Percentiles rank a stretch among this genome's conserved stretches.
Conservation (phyloP, 2,329 filamentous ascomycete genomes). For the Mariannaea elegans region DNA sequence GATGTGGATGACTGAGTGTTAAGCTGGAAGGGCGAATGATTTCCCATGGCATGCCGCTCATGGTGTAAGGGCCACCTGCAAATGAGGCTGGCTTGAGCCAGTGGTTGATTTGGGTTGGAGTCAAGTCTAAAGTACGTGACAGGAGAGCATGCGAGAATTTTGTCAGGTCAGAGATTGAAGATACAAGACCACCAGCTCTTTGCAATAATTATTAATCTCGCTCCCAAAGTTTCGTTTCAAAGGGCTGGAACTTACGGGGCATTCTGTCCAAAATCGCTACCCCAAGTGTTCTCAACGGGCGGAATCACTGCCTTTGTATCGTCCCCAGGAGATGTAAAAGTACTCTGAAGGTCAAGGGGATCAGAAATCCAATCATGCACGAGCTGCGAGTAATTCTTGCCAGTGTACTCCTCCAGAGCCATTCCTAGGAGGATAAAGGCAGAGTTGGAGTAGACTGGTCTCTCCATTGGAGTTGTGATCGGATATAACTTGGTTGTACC, state of each 20-base stretch:
- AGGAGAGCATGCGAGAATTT: constrained; percentile 43
- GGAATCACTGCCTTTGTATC: constrained; percentile 45
- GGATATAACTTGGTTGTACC: constrained; percentile 44
- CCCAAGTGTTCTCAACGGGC: constrained; percentile 45
- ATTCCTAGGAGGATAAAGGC: constrained; percentile 49
- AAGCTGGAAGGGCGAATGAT: constrained; percentile 43
- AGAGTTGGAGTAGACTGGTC: constrained; percentile 53
- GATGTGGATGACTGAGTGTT: constrained; percentile 40
- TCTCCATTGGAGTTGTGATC: constrained; percentile 41
- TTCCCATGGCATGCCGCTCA: constrained; percentile 51
- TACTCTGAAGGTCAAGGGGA: constrained; percentile 29
- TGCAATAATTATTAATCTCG: neutral
- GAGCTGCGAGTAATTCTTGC: constrained; percentile 41
- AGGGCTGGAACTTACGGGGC: constrained; percentile 40
- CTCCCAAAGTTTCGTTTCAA: neutral
- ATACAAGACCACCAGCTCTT: constrained; percentile 48
- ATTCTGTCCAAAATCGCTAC: constrained; percentile 44
- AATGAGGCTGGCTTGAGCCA: constrained; percentile 49
- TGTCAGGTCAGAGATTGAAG: constrained; percentile 45
- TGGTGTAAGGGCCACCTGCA: constrained; percentile 40
- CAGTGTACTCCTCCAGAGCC: constrained; percentile 43
- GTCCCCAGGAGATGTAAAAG: constrained; percentile 42
- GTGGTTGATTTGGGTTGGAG: constrained; percentile 34
- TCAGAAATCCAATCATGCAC: constrained; percentile 31
- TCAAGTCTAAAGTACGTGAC: constrained; percentile 37